Evolutionary conservation across 768 basidiomycete genomes (phyloP), one percentile per base, ranked within the genome.

Genomic region (Psilocybe tampanensis): DNA sequence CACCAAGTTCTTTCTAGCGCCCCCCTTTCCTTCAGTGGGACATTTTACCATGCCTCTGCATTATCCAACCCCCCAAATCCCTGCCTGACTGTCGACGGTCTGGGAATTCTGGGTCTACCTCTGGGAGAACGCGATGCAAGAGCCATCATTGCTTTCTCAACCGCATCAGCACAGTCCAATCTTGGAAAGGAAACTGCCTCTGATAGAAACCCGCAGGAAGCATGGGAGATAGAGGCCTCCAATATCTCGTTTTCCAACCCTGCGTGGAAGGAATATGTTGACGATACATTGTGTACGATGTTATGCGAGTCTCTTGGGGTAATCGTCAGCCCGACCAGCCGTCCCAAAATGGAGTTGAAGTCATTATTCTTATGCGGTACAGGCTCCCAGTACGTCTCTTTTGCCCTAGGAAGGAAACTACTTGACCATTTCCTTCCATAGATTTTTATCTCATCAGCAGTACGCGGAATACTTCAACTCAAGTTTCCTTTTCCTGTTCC

Each of bases 371-470:
- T 83, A 13, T 81, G 81, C 51, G 76, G 82, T 59, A 66, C 66
- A 0, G 79, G 80, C 23, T 81, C 80, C 4, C 79, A 80, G 81
- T 84, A 52, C 59, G 79, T 72, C 5, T 29, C 23, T 47, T 39
- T 33, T 32, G 26, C 51, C 23, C 22, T 23, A 5, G 13, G 11
- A 6, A 11, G 19, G 29, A 29, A 29, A 5, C 12, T 2, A 36
- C 26, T 52, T 53, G 53, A 55, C 52, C 22, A 29, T 44, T 29
- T 53, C 26, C 47, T 51, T 11, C 44, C 13, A n/a, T n/a, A 78
- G 79, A 47, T 80, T 81, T 60, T 60, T 77, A 6, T 71, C 76
- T 7, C 79, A 81, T 60, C 75, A 77, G 62, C 79, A 82, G 79
- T 81, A 62, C 29, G 54, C 3, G n/a, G 2, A 33, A 12, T 0